Percentiles rank a stretch among this genome's conserved stretches.
These are phyloP conservation scores for Boletus austroedulis DNA, from an alignment of 1,284 basidiomycete species.

Conservation along the genomic window DNA sequence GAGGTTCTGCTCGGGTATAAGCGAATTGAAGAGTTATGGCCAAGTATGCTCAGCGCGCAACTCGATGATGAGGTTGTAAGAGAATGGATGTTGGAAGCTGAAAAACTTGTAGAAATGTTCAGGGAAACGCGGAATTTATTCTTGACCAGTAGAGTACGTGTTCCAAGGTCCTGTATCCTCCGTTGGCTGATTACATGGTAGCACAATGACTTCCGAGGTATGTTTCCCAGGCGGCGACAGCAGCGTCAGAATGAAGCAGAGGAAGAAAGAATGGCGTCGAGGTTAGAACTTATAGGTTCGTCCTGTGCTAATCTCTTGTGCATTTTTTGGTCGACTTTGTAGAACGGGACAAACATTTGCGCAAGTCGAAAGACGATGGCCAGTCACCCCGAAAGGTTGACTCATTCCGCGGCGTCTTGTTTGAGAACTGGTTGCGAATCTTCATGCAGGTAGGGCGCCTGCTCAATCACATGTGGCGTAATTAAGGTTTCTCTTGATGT, in stretches of 20 bases:
- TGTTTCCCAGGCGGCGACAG: conserved; percentile 53
- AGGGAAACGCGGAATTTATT: conserved; percentile 84
- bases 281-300: conserved; percentile 57
- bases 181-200: conserved; percentile 17
- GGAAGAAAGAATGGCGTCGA: conserved; percentile 48
- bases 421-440: conserved; percentile 84
- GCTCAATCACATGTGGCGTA: neutral
- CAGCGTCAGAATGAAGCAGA: conserved; percentile 54
- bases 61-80: conserved; percentile 45
- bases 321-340: neutral
- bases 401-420: conserved; percentile 76
- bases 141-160: conserved; percentile 65
- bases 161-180: neutral
- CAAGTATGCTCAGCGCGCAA: conserved; percentile 32
- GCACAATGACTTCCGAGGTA: conserved; percentile 59
- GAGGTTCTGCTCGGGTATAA: conserved; percentile 54
- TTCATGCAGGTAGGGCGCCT: conserved; percentile 71
- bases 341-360: conserved; percentile 47
- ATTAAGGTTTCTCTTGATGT: neutral
- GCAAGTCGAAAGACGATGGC: conserved; percentile 39
- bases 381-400: conserved; percentile 42
- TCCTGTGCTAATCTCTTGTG: neutral
- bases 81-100: conserved; percentile 79
- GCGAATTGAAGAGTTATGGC: conserved; percentile 49
- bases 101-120: conserved; percentile 82